Conservation (phyloP, 805 yeast species). For the Candida ficus region DNA sequence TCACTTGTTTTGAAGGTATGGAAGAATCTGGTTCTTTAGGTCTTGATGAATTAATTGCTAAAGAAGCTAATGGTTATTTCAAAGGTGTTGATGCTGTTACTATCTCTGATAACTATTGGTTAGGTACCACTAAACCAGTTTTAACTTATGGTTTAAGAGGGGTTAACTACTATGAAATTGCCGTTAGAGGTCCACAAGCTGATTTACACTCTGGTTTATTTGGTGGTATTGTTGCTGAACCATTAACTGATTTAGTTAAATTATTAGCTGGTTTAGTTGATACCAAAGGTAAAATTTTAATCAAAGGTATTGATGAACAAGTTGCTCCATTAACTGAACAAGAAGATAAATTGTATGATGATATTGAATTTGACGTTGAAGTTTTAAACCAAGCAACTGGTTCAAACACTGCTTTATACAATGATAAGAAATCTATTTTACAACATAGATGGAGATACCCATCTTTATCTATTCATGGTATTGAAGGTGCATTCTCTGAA, state of each 20-base stretch:
- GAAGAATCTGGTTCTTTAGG: slow-evolving; percentile 97
- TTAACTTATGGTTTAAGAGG: slow-evolving; percentile 98
- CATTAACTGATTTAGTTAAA: slow-evolving; percentile 87
- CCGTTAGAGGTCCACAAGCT: slow-evolving; percentile 87
- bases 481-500: slow-evolving; percentile 95
- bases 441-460: slow-evolving; percentile 99
- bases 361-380: slow-evolving; percentile 76
- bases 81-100: slow-evolving; percentile 90
- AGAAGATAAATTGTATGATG: slow-evolving; percentile 76
- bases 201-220: slow-evolving; percentile 96
- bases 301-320: slow-evolving; percentile 90
- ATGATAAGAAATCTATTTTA: slow-evolving; percentile 75
- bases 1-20: slow-evolving; percentile 97
- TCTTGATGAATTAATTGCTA: slow-evolving; percentile 73
- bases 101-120: slow-evolving; percentile 97
- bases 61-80: slow-evolving; percentile 77
- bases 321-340: slow-evolving; percentile 86
- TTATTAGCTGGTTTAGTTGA: slow-evolving; percentile 76
- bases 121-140: slow-evolving; percentile 95
- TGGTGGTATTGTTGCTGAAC: slow-evolving; percentile 97
- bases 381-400: slow-evolving; percentile 90
- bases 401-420: slow-evolving; percentile 73
- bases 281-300: slow-evolving; percentile 72
- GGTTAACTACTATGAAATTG: slow-evolving; percentile 83
- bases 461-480: slow-evolving; percentile 90